Percentiles rank a stretch among this genome's conserved stretches.
These are phyloP conservation scores for Ophiostoma perfectum DNA, from an alignment of 2,329 filamentous ascomycete genomes.

Conservation along the genomic window DNA sequence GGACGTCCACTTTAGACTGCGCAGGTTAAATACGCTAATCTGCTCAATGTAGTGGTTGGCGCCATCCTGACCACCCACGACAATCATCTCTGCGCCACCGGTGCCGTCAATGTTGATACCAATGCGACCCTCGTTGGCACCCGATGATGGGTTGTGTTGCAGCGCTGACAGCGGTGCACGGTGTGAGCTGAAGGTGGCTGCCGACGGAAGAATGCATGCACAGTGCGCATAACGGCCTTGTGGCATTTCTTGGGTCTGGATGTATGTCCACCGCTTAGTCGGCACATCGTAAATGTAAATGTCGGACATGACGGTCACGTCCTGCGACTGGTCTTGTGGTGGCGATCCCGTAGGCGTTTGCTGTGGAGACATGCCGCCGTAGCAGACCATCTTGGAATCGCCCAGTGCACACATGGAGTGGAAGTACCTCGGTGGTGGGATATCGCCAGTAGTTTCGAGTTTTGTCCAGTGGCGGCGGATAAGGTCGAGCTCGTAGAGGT, in stretches of 20 bases:
- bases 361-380: slow-evolving; percentile 93
- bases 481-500: slow-evolving; percentile 89
- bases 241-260: slow-evolving; percentile 73
- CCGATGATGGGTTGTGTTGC: slow-evolving; percentile 77
- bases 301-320: slow-evolving; percentile 96
- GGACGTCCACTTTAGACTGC: slow-evolving; percentile 91
- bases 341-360: slow-evolving; percentile 44
- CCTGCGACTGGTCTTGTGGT: slow-evolving; percentile 64
- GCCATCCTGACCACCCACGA: slow-evolving; percentile 93
- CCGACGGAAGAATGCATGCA: slow-evolving; percentile 83
- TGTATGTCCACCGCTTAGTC: slow-evolving; percentile 76
- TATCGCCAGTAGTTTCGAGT: slow-evolving; percentile 73
- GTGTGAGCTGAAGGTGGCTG: slow-evolving; percentile 77
- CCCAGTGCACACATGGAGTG: slow-evolving; percentile 92
- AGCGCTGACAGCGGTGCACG: slow-evolving; percentile 80
- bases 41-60: slow-evolving; percentile 99
- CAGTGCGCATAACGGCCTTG: slow-evolving; percentile 97
- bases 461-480: slow-evolving; percentile 91
- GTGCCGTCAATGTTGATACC: slow-evolving; percentile 85
- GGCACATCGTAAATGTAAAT: slow-evolving; percentile 91
- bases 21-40: slow-evolving; percentile 94
- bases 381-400: slow-evolving; percentile 94
- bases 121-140: slow-evolving; percentile 80
- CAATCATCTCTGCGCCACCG: slow-evolving; percentile 93
- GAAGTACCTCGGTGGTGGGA: slow-evolving; percentile 90